Base-by-base conservation (phyloP, 441 rosid species). In the Daphne laureola region DNA sequence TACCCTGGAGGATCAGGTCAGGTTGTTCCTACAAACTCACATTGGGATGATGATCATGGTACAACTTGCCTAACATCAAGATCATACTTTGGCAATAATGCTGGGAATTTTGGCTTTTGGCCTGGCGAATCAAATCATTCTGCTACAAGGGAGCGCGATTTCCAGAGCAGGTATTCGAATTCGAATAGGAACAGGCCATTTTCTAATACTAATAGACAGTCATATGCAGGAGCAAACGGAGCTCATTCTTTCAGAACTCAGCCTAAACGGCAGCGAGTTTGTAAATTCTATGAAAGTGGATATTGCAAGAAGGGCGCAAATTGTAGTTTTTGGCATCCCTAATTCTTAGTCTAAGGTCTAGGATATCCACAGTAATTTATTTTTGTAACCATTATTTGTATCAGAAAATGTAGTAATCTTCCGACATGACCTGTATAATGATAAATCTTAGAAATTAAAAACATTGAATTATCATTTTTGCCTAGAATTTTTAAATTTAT, bases 271-370 rank as follows among this genome's bases (percentile, higher is more conserved):
- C 88, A 70, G 64, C 75, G 84, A 55, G 67, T 83, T 8, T 95
- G 98, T 75, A 95, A 90, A 79, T 90, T 75, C 62, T 58, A 88
- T n/a, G 93, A 76, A 78, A 80, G 45, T 42, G 99, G 97, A 49
- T 12, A 58, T 46, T 88, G 98, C 84, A 90, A 72, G 74, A 90
- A 62, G 71, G 99, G 98, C 49, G 82, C 90, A 35, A 74, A 86
- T 12, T 90, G 98, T 66, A 79, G 79, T 73, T 90, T 55, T 79
- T 77, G 81, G 81, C 99, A 95, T 68, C 92, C 88, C 23, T 49
- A 8, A 16, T 76, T 62, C 83, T 58, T 64, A 64, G 46, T 54
- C 64, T 43, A 35, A 9, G 12, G 14, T 27, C 35, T 18, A 43
- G 36, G 26, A 47, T 31, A 35, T 14, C 31, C 18, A n/a, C 41